A percentile compares a stretch with the other conserved stretches of the same genome.
Evolutionary conservation across 805 yeast genomes (phyloP).

Genomic region (Sungouiella thailandica): DNA sequence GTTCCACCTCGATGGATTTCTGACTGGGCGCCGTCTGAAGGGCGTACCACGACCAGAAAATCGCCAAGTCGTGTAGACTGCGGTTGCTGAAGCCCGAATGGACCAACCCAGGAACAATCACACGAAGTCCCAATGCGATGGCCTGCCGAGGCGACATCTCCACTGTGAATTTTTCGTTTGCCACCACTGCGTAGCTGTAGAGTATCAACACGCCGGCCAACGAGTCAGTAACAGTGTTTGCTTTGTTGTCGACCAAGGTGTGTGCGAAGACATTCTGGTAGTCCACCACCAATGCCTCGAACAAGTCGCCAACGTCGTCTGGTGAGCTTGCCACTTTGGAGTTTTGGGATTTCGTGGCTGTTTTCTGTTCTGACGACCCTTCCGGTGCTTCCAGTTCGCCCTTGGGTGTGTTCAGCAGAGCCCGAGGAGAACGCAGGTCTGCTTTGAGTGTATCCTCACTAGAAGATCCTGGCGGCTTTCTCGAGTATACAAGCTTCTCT

Average conservation of each 20-base stretch:
- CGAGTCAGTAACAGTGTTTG: conserved; percentile 26
- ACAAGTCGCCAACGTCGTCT: conserved; percentile 33
- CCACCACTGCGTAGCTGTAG: conserved; percentile 11
- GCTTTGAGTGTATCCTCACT: no score
- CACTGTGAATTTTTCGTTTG: conserved; percentile 1
- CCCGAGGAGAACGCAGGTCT: no score
- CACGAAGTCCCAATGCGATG: conserved; percentile 20
- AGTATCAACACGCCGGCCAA: conserved; percentile 20
- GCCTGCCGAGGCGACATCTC: conserved; percentile 15
- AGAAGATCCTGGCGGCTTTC: background rate
- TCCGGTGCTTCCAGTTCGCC: no score
- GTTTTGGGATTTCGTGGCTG: conserved; percentile 11
- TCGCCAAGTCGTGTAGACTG: conserved; percentile 23
- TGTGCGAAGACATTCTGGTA: conserved; percentile 32
- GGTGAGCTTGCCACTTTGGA: no score
- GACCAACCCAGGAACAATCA: conserved; percentile 33
- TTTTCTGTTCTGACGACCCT: no score
- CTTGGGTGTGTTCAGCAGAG: no score
- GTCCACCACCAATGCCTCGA: conserved; percentile 36
- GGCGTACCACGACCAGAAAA: conserved; percentile 39
- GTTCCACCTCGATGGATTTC: conserved; percentile 22
- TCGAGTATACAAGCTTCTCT: conserved; percentile 32
- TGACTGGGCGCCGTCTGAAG: conserved; percentile 13
- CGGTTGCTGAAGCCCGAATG: conserved; percentile 16
- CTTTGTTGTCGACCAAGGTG: conserved; percentile 22